Evolutionary conservation across 371 early-diverging fungal genomes (phyloP).

Genomic region (Mortierella sp.): DNA sequence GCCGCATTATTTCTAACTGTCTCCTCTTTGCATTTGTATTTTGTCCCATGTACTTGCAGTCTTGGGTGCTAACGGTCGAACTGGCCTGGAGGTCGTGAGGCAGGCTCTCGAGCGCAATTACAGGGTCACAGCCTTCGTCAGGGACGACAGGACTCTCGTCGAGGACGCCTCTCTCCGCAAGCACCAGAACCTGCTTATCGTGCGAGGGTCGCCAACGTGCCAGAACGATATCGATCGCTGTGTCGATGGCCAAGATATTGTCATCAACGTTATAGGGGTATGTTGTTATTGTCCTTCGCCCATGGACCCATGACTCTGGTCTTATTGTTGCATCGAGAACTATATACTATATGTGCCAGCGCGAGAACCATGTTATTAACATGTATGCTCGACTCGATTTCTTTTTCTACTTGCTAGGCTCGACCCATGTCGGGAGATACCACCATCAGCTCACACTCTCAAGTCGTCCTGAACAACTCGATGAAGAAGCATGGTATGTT

Average conservation of each 20-base stretch:
- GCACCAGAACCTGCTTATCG: constrained; percentile 55
- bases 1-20: background rate
- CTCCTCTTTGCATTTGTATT: background rate
- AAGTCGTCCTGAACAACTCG: constrained; percentile 49
- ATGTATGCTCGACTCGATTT: too few relatives aligned
- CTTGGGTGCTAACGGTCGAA: constrained; percentile 54
- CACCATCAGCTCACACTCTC: constrained; percentile 46
- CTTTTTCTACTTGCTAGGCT: constrained; percentile 15
- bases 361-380: background rate
- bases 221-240: constrained; percentile 48
- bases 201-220: constrained; percentile 48
- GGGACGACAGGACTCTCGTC: constrained; percentile 46
- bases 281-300: background rate
- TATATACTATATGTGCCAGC: too few relatives aligned
- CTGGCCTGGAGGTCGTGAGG: constrained; percentile 49
- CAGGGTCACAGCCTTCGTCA: constrained; percentile 55
- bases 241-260: constrained; percentile 54
- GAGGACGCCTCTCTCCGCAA: constrained; percentile 50
- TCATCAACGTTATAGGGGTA: constrained; percentile 57
- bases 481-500: constrained; percentile 56
- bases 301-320: background rate
- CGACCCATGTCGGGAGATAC: constrained; percentile 48
- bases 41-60: constrained; percentile 14
- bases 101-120: constrained; percentile 51
- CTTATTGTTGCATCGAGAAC: background rate